Percentiles rank a stretch among this genome's conserved stretches.
These are phyloP conservation scores for Shiraia bambusicola DNA, from an alignment of 2,329 filamentous ascomycete species.

Conservation along the genomic window DNA sequence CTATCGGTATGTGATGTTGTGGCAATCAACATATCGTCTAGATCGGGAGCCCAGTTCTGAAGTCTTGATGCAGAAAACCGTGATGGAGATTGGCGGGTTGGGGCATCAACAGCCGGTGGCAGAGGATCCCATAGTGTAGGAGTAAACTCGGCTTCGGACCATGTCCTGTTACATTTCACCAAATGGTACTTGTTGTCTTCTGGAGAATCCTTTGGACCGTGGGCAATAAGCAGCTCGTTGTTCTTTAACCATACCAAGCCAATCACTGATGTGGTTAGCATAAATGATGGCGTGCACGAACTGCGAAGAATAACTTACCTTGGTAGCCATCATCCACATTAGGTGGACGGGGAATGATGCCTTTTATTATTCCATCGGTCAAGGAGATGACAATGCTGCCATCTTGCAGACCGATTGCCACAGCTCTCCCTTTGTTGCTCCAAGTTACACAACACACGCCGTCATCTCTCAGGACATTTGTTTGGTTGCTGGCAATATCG, in stretches of 20 bases:
- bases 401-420: slow-evolving; percentile 81
- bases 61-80: slow-evolving; percentile 78
- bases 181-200: slow-evolving; percentile 69
- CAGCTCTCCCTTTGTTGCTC: slow-evolving; percentile 91
- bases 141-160: slow-evolving; percentile 67
- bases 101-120: slow-evolving; percentile 45
- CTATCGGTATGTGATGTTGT: slow-evolving; percentile 79
- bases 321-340: slow-evolving; percentile 64
- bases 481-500: slow-evolving; percentile 66
- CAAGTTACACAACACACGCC: slow-evolving; percentile 84
- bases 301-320: slow-evolving; percentile 54
- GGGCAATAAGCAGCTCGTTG: slow-evolving; percentile 76
- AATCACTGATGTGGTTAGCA: slow-evolving; percentile 58
- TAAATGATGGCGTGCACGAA: neutral
- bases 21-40: slow-evolving; percentile 80
- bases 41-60: slow-evolving; percentile 74
- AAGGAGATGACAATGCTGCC: slow-evolving; percentile 83
- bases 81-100: slow-evolving; percentile 61
- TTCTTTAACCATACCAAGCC: slow-evolving; percentile 88
- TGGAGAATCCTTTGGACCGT: slow-evolving; percentile 50
- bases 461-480: slow-evolving; percentile 61
- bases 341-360: slow-evolving; percentile 74
- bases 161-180: slow-evolving; percentile 65
- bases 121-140: slow-evolving; percentile 60
- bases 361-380: slow-evolving; percentile 75